Percentiles rank a stretch among this genome's conserved stretches.
Conservation (phyloP, 139 green algal species). For the Picochlorum costavermella region DNA sequence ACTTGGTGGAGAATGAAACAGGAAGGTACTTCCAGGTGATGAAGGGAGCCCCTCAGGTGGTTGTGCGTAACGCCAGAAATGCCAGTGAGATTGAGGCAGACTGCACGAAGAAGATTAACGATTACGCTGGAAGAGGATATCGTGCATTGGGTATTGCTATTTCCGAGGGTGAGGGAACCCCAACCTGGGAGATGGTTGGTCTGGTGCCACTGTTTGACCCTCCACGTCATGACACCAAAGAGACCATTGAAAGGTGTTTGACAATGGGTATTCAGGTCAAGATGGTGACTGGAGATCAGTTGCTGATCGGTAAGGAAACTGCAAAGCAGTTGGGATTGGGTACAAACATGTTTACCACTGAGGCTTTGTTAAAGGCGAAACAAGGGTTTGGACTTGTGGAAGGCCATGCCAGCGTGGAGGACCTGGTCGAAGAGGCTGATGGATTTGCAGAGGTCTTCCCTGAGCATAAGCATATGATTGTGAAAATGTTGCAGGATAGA, state of each 20-base stretch:
- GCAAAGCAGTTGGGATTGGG: conserved; percentile 77
- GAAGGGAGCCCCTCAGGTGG: conserved; percentile 65
- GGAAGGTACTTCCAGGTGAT: conserved; percentile 52
- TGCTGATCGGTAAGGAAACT: conserved; percentile 78
- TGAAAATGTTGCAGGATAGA: conserved; percentile 56
- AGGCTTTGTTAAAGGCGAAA: conserved; percentile 43
- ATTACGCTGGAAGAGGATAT: conserved; percentile 70
- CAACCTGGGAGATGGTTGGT: conserved; percentile 50
- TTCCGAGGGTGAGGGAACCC: conserved; percentile 34
- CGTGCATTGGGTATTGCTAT: conserved; percentile 62
- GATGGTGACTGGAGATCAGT: conserved; percentile 85
- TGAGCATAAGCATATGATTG: conserved; percentile 85
- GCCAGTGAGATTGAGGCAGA: conserved; percentile 33
- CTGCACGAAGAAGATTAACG: conserved; percentile 61
- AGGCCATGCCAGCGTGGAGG: conserved; percentile 35
- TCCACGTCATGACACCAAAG: conserved; percentile 72
- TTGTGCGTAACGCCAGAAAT: conserved; percentile 53
- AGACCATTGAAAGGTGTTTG: conserved; percentile 63
- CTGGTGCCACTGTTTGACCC: conserved; percentile 77
- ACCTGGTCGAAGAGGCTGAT: conserved; percentile 68
- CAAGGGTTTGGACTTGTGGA: conserved; percentile 37
- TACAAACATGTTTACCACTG: conserved; percentile 60
- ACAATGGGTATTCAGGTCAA: conserved; percentile 63
- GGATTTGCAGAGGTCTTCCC: conserved; percentile 82
- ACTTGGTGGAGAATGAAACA: conserved; percentile 35